Conservation (phyloP, 768 basidiomycete genomes). For the Suillus placidus region DNA sequence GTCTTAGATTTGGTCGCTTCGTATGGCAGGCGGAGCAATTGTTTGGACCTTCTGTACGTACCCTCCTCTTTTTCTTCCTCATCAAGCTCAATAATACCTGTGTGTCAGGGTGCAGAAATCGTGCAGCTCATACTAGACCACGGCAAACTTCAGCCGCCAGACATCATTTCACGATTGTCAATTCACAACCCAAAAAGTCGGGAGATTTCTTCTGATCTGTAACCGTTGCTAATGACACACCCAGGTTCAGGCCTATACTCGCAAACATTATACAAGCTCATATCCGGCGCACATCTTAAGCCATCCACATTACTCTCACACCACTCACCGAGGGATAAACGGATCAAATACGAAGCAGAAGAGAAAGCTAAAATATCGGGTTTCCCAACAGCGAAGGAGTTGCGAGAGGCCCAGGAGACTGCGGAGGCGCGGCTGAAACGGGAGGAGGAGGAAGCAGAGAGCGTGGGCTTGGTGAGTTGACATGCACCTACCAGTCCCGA, state of each 20-base stretch:
- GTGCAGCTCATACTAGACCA: conserved; percentile 78
- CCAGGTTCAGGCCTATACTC: conserved; percentile 49
- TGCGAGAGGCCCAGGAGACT: conserved; percentile 69
- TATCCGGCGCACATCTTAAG: conserved; percentile 74
- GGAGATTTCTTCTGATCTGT: conserved; percentile 20
- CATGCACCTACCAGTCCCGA: conserved; percentile 6
- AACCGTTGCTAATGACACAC: conserved; percentile 21
- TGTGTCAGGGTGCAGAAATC: conserved; percentile 70
- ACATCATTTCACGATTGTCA: conserved; percentile 60
- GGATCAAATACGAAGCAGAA: conserved; percentile 78
- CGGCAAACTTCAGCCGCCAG: conserved; percentile 80
- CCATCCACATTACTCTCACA: conserved; percentile 80
- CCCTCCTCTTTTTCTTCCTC: background rate
- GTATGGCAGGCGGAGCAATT: conserved; percentile 71
- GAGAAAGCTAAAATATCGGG: conserved; percentile 73
- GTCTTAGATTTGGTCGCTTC: conserved; percentile 83
- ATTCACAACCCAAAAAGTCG: conserved; percentile 62
- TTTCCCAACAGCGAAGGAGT: conserved; percentile 80
- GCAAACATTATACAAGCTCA: conserved; percentile 68
- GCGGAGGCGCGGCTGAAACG: conserved; percentile 64
- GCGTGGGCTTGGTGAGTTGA: conserved; percentile 66
- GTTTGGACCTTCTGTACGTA: conserved; percentile 70
- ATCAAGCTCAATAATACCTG: background rate
- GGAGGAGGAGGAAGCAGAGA: conserved; percentile 76
- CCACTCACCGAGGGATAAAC: conserved; percentile 77